A percentile compares a stretch with the other conserved stretches of the same genome.
Conservation (phyloP, 2,329 filamentous ascomycete genomes). For the Microdochium paspali region DNA sequence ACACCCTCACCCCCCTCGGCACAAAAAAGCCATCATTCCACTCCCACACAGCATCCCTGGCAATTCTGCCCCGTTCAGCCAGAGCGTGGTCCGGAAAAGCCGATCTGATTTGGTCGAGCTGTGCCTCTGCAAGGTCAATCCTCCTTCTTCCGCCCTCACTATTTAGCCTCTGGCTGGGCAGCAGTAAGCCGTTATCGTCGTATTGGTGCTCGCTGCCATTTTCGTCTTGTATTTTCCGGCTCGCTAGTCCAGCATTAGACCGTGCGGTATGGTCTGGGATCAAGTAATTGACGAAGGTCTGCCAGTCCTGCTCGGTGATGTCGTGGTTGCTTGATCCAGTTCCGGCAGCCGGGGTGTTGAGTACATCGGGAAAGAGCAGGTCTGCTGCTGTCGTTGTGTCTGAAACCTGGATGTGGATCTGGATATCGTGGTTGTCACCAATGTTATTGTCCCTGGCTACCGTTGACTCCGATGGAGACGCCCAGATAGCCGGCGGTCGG, state of each 20-base stretch:
- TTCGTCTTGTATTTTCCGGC: too few species aligned
- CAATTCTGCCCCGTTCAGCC: conserved; percentile 15
- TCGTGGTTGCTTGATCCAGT: too few species aligned
- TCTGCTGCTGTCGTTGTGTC: conserved; percentile 27
- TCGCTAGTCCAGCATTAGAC: too few species aligned
- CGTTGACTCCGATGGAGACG: not conserved
- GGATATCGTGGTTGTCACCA: conserved; percentile 7
- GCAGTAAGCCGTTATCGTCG: conserved; percentile 10
- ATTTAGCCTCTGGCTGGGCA: not conserved
- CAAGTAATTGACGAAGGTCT: conserved; percentile 47
- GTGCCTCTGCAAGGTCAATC: conserved; percentile 27
- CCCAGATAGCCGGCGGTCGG: conserved; percentile 21
- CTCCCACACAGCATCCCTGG: conserved; percentile 34
- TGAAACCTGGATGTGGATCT: conserved; percentile 24
- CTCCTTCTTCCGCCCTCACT: not conserved
- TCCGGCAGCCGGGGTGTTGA: conserved; percentile 16
- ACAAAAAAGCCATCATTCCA: conserved; percentile 51
- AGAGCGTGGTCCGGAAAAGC: conserved; percentile 9
- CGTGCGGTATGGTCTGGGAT: conserved; percentile 35
- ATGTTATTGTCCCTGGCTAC: not conserved
- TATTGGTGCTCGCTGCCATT: conserved; percentile 35
- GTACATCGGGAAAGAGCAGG: conserved; percentile 27
- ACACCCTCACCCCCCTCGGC: conserved; percentile 36
- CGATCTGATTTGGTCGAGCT: conserved; percentile 25
- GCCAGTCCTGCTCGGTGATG: conserved; percentile 44